Percentiles rank a stretch among this genome's conserved stretches.
These are phyloP conservation scores for Calvatia gigantea DNA, from an alignment of 768 basidiomycete species.

Conservation along the genomic window DNA sequence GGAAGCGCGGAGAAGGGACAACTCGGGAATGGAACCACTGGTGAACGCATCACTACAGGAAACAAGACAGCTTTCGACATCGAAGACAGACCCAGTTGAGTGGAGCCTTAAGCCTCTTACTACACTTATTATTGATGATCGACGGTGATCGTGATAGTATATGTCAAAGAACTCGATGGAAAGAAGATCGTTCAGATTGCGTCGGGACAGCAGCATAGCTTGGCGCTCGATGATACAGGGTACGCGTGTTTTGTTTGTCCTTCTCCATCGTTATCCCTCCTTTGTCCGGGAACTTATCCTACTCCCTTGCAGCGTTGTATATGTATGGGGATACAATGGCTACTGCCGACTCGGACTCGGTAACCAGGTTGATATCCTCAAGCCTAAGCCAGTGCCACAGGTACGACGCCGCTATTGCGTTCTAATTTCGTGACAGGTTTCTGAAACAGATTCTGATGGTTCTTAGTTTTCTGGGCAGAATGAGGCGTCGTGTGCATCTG, in stretches of 20 bases:
- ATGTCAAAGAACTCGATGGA: constrained; percentile 71
- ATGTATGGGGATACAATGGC: constrained; percentile 87
- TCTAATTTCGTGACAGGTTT: background rate
- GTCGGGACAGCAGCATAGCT: constrained; percentile 83
- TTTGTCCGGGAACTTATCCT: background rate
- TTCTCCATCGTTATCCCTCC: background rate
- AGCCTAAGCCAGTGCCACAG: constrained; percentile 82
- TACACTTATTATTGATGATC: background rate
- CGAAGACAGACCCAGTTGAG: constrained; percentile 63
- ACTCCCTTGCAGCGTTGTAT: constrained; percentile 56
- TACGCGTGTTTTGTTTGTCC: constrained; percentile 29
- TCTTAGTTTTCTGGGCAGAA: constrained; percentile 74
- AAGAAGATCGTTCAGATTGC: constrained; percentile 80
- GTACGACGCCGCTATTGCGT: constrained; percentile 28
- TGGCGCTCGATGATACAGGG: constrained; percentile 81
- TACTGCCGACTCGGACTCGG: constrained; percentile 90
- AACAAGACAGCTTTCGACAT: constrained; percentile 84
- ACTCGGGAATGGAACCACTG: constrained; percentile 87
- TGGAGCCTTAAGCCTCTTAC: constrained; percentile 1
- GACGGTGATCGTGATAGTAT: constrained; percentile 55
- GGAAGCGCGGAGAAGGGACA: constrained; percentile 94
- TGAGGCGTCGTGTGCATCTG: constrained; percentile 54
- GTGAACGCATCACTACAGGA: constrained; percentile 85
- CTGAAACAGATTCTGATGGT: background rate
- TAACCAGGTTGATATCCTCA: constrained; percentile 75